A percentile compares a stretch with the other conserved stretches of the same genome.
Conservation (phyloP, 2,329 filamentous ascomycete species). For the Trichoderma pleuroti region DNA sequence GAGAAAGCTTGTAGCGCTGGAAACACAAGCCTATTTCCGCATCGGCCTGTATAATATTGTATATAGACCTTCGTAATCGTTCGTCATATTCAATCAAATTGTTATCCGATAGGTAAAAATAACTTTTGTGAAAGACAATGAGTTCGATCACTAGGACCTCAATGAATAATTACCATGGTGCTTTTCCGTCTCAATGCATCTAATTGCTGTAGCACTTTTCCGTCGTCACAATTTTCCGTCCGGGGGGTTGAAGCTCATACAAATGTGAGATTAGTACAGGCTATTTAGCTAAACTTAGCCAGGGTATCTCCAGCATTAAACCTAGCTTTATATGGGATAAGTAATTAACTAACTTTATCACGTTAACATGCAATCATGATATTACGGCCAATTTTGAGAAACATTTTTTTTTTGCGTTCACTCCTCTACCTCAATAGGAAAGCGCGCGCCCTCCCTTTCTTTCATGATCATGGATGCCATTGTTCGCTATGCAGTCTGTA, state of each 20-base stretch:
- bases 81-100: background rate
- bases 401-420: too few relatives aligned
- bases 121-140: background rate
- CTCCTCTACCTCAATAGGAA: background rate
- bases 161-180: background rate
- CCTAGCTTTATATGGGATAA: background rate
- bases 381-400: background rate
- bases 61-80: background rate
- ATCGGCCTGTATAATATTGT: background rate
- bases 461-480: background rate
- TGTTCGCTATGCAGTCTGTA: background rate
- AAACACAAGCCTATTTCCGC: background rate
- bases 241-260: background rate
- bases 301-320: background rate
- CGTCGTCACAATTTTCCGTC: background rate
- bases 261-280: background rate
- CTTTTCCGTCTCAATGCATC: background rate
- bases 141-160: background rate
- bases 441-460: background rate
- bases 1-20: background rate
- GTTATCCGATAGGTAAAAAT: background rate
- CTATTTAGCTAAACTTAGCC: background rate
- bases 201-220: background rate
- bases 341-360: background rate
- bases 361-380: background rate